phyloP scores from a whole-genome alignment of 1,139 yeast species.

The Yamadazyma trypodendri region DNA sequence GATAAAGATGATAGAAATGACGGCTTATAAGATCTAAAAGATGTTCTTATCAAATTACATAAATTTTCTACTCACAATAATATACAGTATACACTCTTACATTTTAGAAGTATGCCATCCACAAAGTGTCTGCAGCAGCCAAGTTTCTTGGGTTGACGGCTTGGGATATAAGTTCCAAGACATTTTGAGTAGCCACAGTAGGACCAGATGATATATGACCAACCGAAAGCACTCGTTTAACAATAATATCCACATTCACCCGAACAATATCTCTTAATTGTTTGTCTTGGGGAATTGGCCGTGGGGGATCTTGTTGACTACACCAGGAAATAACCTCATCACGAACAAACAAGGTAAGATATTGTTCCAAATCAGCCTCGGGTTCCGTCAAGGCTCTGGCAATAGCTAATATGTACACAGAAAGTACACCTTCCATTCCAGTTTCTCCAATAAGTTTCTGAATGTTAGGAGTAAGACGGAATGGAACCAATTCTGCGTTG shows the following conservation, averaged over 20 bases:
- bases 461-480: conserved; percentile 92
- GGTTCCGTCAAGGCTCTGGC: conserved; percentile 90
- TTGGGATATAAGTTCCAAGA: conserved; percentile 85
- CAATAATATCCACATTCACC: conserved; percentile 81
- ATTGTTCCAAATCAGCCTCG: conserved; percentile 84
- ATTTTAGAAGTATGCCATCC: conserved; percentile 86
- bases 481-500: conserved; percentile 94
- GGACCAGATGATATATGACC: conserved; percentile 78
- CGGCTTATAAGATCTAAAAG: no score
- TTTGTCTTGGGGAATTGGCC: conserved; percentile 68
- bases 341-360: conserved; percentile 85
- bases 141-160: conserved; percentile 95
- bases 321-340: conserved; percentile 96
- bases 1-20: no score
- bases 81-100: neutral
- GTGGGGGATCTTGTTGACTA: conserved; percentile 71
- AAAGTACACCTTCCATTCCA: conserved; percentile 85
- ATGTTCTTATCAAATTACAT: no score
- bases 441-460: conserved; percentile 93
- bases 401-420: conserved; percentile 80
- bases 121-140: conserved; percentile 88
- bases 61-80: no score
- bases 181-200: conserved; percentile 86
- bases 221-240: conserved; percentile 64
- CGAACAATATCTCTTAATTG: conserved; percentile 86